Evolutionary conservation across 2,329 filamentous ascomycete species (phyloP).

Genomic region (Diaporthe eres): DNA sequence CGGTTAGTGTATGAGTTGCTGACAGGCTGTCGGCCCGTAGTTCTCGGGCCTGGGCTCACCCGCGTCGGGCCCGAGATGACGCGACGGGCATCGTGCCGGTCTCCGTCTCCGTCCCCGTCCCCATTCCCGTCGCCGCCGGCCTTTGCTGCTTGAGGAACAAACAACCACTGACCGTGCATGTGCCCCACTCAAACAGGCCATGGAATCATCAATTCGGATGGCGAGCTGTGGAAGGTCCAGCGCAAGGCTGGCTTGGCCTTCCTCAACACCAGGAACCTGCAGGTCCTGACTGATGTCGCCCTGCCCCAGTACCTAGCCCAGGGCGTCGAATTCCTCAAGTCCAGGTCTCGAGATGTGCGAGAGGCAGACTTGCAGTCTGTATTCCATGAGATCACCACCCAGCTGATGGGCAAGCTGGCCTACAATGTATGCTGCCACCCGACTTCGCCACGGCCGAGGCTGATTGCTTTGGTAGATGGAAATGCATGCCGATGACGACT

Average conservation of each 20-base stretch:
- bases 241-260: constrained; percentile 73
- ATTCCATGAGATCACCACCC: constrained; percentile 75
- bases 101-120: not conserved
- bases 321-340: constrained; percentile 56
- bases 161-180: not conserved
- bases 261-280: constrained; percentile 70
- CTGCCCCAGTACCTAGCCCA: constrained; percentile 67
- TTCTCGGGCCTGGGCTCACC: not conserved
- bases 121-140: not conserved
- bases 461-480: constrained; percentile 65
- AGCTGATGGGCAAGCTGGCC: constrained; percentile 77
- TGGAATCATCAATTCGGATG: constrained; percentile 77
- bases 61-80: not conserved
- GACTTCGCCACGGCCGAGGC: not conserved
- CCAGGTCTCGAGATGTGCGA: constrained; percentile 46
- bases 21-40: not conserved
- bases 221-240: constrained; percentile 74
- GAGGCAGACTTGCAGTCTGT: constrained; percentile 70
- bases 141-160: not conserved
- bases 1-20: constrained; percentile 51
- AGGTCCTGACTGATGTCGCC: constrained; percentile 68
- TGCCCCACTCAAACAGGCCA: constrained; percentile 55
- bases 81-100: not conserved
- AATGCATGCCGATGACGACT: constrained; percentile 73
- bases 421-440: constrained; percentile 63